Evolutionary conservation across 2,329 filamentous ascomycete genomes (phyloP).

Genomic region (Colletotrichum orchidophilum): DNA sequence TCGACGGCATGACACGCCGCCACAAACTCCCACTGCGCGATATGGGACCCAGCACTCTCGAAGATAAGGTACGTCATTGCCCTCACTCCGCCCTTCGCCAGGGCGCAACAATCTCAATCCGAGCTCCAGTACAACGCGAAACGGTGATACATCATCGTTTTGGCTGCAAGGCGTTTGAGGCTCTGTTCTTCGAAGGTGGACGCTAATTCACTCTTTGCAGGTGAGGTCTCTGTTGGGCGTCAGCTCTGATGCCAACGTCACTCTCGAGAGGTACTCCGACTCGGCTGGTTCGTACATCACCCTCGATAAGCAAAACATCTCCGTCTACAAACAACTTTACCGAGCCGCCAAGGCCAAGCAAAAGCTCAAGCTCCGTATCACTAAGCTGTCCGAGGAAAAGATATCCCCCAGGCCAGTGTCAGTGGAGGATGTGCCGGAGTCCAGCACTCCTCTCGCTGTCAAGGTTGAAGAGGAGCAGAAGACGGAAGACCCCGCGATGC

Average conservation of each 20-base stretch:
- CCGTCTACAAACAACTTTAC: conserved; percentile 96
- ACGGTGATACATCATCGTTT: background rate
- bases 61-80: conserved; percentile 78
- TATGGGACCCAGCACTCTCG: conserved; percentile 77
- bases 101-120: no score
- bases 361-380: conserved; percentile 90
- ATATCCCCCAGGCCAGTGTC: conserved; percentile 53
- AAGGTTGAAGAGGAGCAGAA: conserved; percentile 34
- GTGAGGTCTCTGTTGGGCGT: conserved; percentile 76
- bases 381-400: conserved; percentile 46
- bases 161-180: background rate
- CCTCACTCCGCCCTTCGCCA: background rate
- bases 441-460: conserved; percentile 35
- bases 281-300: conserved; percentile 83
- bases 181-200: background rate
- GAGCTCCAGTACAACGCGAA: background rate
- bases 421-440: conserved; percentile 60
- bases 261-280: conserved; percentile 95
- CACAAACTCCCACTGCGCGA: conserved; percentile 92
- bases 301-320: conserved; percentile 79
- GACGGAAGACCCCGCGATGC: background rate
- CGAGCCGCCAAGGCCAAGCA: conserved; percentile 97
- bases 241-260: conserved; percentile 66
- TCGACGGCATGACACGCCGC: conserved; percentile 79
- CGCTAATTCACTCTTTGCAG: conserved; percentile 51